phyloP scores from a whole-genome alignment of 495 filamentous ascomycete species.

The Aspergillus olivimuriae region DNA sequence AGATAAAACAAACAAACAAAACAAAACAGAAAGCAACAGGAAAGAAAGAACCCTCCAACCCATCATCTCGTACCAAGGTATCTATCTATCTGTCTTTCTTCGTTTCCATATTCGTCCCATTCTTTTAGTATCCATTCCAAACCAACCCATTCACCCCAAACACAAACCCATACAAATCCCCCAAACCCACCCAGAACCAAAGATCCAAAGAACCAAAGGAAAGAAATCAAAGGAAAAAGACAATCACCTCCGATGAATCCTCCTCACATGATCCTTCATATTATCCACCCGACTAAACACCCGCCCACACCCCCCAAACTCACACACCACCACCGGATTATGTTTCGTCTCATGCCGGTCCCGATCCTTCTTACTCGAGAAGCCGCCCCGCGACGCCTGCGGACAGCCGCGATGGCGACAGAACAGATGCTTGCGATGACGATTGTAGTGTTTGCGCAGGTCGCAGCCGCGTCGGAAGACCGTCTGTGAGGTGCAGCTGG shows the following conservation, averaged over 20 bases:
- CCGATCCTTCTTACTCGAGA: constrained; percentile 60
- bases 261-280: constrained; percentile 53
- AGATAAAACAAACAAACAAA: too few relatives aligned
- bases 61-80: too few relatives aligned
- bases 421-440: constrained; percentile 57
- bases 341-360: constrained; percentile 58
- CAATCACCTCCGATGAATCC: constrained; percentile 34
- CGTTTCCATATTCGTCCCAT: too few relatives aligned
- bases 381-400: constrained; percentile 49
- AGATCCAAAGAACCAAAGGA: too few relatives aligned
- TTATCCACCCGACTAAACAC: constrained; percentile 61
- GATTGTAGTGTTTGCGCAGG: constrained; percentile 58
- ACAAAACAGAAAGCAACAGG: too few relatives aligned
- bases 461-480: constrained; percentile 56
- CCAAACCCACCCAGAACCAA: too few relatives aligned
- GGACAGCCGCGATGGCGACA: constrained; percentile 57
- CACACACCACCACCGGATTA: constrained; percentile 52
- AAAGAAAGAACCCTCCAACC: too few relatives aligned
- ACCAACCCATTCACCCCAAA: too few relatives aligned
- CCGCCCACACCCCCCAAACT: constrained; percentile 51
- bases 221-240: too few relatives aligned
- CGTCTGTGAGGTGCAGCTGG: constrained; percentile 49
- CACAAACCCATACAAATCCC: too few relatives aligned
- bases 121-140: too few relatives aligned
- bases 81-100: too few relatives aligned